Conservation (phyloP, 2,329 filamentous ascomycete genomes). For the Fusarium illudens region DNA sequence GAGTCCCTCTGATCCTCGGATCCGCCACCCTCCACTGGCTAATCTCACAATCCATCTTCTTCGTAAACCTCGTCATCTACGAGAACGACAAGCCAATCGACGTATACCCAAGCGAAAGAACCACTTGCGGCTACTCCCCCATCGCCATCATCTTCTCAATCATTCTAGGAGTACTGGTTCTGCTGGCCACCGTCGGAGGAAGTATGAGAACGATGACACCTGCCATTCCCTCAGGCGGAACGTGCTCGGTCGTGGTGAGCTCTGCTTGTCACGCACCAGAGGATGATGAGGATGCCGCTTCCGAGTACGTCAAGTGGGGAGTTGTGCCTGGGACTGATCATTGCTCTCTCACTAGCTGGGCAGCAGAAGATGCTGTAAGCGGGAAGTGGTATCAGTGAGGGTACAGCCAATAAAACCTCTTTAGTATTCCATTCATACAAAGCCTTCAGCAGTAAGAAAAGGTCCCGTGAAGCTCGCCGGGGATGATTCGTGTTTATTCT, state of each 20-base stretch:
- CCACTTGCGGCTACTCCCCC: background rate
- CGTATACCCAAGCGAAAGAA: background rate
- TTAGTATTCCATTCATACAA: background rate
- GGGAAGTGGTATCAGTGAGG: background rate
- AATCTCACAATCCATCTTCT: background rate
- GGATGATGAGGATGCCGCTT: background rate
- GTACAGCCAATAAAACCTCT: background rate
- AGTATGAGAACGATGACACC: background rate
- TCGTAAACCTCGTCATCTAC: background rate
- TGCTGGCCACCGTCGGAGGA: background rate
- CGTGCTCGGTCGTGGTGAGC: background rate
- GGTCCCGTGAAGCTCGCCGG: background rate
- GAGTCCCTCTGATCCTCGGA: background rate
- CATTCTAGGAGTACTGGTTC: background rate
- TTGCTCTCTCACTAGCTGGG: background rate
- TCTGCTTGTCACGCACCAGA: background rate
- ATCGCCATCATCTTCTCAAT: background rate
- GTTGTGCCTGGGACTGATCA: background rate
- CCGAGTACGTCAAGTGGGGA: background rate
- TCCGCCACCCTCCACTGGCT: background rate
- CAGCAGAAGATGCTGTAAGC: background rate
- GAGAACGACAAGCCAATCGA: background rate
- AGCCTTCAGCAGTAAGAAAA: background rate
- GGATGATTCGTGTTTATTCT: too few species aligned
- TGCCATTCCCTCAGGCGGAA: background rate